phyloP scores from a whole-genome alignment of 257 asterid species.

The Solanum chiquidenum region DNA sequence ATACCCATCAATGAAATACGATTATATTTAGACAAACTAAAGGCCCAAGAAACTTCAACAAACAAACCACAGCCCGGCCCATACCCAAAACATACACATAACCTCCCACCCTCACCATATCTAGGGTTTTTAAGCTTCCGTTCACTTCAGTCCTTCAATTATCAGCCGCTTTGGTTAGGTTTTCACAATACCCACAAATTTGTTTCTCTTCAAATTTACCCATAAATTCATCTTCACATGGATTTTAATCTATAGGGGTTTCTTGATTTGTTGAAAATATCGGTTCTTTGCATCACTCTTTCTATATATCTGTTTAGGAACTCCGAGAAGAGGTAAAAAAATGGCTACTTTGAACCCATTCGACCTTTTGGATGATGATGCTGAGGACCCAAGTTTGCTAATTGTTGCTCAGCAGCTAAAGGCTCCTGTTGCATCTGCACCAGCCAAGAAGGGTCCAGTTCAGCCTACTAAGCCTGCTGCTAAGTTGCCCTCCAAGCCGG shows the following conservation, averaged over 20 bases:
- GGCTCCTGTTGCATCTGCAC: not conserved
- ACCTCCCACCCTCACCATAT: not conserved
- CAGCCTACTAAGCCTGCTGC: slow-evolving; percentile 25
- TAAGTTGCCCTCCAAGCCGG: slow-evolving; percentile 53
- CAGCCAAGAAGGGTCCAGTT: slow-evolving; percentile 29
- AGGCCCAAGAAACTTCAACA: not conserved
- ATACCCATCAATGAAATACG: no score
- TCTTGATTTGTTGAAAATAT: not conserved
- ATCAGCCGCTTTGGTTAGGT: slow-evolving; percentile 33
- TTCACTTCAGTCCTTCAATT: not conserved
- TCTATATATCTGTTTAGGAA: not conserved
- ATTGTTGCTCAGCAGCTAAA: slow-evolving; percentile 40
- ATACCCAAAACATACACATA: not conserved
- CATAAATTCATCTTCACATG: slow-evolving; percentile 3
- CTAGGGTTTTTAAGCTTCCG: slow-evolving; percentile 24
- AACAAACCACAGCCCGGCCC: not conserved
- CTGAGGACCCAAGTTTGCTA: slow-evolving; percentile 44
- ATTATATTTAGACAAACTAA: no score
- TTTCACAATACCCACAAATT: not conserved
- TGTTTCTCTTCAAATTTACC: not conserved
- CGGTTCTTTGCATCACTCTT: slow-evolving; percentile 4
- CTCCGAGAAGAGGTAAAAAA: not conserved
- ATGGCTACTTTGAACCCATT: slow-evolving; percentile 60
- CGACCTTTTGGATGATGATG: slow-evolving; percentile 56
- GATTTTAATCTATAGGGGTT: slow-evolving; percentile 9